Evolutionary conservation across 768 basidiomycete genomes (phyloP), one percentile per base, ranked within the genome.

Genomic region (Mycena maculata): DNA sequence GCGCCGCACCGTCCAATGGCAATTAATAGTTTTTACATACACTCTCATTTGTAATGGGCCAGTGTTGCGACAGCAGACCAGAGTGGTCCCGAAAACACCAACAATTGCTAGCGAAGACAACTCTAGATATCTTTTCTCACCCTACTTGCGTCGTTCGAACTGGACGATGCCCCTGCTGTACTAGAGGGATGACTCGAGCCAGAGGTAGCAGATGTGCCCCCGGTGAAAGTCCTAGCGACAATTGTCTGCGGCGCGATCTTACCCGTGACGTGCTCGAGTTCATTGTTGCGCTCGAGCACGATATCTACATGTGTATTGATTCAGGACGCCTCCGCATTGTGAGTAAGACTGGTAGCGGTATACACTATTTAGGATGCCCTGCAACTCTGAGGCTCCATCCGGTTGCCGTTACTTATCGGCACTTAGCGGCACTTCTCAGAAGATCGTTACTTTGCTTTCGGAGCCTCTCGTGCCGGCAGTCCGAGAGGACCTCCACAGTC

Each of bases 81-180:
- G 42, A 22, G 42, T 44, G n/a, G n/a, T 44, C 42, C 5, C 42
- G 42, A 22, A 44, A 44, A 44, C 42, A 44, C 42, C 42, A 20
- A 20, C 4, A 22, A 44, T 44, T 22, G 42, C 42, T 12, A 44
- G 42, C 42, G 42, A 44, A 44, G 18, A 44, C 42, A 44, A 22
- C 42, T 22, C 42, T 22, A n/a, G n/a, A n/a, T n/a, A n/a, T n/a
- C n/a, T n/a, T n/a, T 38, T 44, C 23, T 44, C 42, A 12, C 42
- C 42, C 42, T 44, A 44, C 42, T 44, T 44, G 42, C 42, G 42
- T 44, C 42, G 42, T 44, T 44, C 42, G 42, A 44, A 22, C 42
- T 44, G 42, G 42, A 44, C 42, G 42, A 44, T 44, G 42, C 42
- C 42, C 42, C 42, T 44, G n/a, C 42, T n/a, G 42, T 44, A n/a